phyloP scores from a whole-genome alignment of 441 rosid species.

The Aquilaria agallochum region DNA sequence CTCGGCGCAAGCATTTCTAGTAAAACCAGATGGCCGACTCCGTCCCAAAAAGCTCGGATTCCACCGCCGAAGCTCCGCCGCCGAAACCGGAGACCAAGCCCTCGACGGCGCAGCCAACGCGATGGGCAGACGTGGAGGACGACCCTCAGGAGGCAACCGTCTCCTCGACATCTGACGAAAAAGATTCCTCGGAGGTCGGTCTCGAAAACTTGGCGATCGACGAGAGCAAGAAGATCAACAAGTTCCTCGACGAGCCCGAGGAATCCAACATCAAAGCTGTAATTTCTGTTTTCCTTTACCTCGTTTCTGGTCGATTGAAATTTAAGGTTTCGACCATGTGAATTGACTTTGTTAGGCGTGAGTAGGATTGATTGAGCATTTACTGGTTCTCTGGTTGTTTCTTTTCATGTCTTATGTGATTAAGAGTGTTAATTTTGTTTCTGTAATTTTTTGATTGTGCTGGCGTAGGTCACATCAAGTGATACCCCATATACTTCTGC shows the following conservation, averaged over 20 bases:
- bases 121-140: constrained; percentile 72
- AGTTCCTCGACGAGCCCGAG: constrained; percentile 83
- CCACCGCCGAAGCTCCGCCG: constrained; percentile 5
- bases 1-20: not conserved
- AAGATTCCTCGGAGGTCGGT: constrained; percentile 23
- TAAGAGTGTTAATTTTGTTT: too few species aligned
- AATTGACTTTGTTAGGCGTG: too few species aligned
- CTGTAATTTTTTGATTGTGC: not conserved
- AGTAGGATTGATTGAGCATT: too few species aligned
- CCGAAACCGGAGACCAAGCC: constrained; percentile 21
- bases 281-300: constrained; percentile 2
- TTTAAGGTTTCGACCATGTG: constrained; percentile 10
- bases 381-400: too few species aligned
- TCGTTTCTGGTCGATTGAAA: not conserved
- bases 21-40: constrained; percentile 30
- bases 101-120: constrained; percentile 23
- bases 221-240: constrained; percentile 43
- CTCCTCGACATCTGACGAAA: constrained; percentile 32
- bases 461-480: constrained; percentile 59
- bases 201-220: constrained; percentile 45
- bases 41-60: constrained; percentile 12
- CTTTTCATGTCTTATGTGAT: too few species aligned
- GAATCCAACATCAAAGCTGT: constrained; percentile 82
- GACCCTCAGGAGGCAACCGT: constrained; percentile 32
- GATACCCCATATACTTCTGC: constrained; percentile 91